Base-by-base conservation (phyloP, 2,329 filamentous ascomycete genomes). In the Dissoconium aciculare region DNA sequence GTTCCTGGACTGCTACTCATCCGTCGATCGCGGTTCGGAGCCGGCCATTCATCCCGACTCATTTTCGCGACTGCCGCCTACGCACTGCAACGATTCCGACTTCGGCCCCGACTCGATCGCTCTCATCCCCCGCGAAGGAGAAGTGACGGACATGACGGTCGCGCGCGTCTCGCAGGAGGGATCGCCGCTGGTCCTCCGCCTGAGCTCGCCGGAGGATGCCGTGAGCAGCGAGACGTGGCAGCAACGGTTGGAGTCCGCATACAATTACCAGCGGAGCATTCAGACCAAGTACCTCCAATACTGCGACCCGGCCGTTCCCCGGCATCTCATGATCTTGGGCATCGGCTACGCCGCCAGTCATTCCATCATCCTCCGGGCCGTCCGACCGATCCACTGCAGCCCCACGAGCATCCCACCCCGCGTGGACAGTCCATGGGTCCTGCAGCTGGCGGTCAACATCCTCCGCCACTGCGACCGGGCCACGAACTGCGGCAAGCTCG, bases 381-480 rank as follows among this genome's bases (percentile, higher is more conserved):
- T 52, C 10, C 36, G 49, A 14, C 49, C 49, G 1, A 44, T 51
- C 30, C 42, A 47, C 17, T 32, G 36, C 3, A 34, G 43, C 16
- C 38, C 39, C 5, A 39, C 37, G 9, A 44, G 36, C 23, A 31
- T 39, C 2, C 44, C 48, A 3, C 50, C 50, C 1, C 39, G 45
- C 15, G 42, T 52, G 6, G 47, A 52, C 31, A 47, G 42, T 19
- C 47, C 49, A 1, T 50, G 46, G 34, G 44, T 52, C 1, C 42
- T 53, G 30, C 32, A 44, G 12, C 34, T 51, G 5, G 61, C 66
- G 4, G 46, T 66, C 11, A 59, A 62, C 11, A 56, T 60, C 28
- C 56, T 69, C 30, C 60, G 66, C 5, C 37, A 42, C 19, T 31
- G 31, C 9, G 28, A 40, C 14, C 23, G 29, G 8, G 21, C 40